phyloP scores from a whole-genome alignment of 2,329 filamentous ascomycete species.

The Pseudopithomyces chartarum region DNA sequence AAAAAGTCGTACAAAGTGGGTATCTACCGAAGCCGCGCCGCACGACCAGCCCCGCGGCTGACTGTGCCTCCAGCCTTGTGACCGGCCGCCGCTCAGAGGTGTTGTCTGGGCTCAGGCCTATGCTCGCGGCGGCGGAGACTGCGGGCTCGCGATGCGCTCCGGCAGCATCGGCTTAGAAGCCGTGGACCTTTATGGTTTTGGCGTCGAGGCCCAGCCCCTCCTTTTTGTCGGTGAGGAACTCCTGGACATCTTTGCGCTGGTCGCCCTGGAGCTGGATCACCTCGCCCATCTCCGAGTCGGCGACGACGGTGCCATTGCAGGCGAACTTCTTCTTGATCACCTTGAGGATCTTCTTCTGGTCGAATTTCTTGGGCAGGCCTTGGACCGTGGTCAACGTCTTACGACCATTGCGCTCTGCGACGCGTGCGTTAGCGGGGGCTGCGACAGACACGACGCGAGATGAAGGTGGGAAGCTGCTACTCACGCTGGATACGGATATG shows the following conservation, averaged over 20 bases:
- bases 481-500: constrained; percentile 99
- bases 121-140: constrained; percentile 2
- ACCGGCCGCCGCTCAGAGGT: not conserved
- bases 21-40: constrained; percentile 26
- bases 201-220: constrained; percentile 90
- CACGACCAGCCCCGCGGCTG: constrained; percentile 19
- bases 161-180: constrained; percentile 29
- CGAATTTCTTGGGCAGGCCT: constrained; percentile 98
- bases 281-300: constrained; percentile 95
- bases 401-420: constrained; percentile 97
- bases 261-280: constrained; percentile 99
- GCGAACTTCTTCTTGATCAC: constrained; percentile 99
- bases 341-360: constrained; percentile 99
- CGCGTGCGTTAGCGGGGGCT: constrained; percentile 48
- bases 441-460: constrained; percentile 1
- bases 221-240: constrained; percentile 96
- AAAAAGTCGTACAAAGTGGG: constrained; percentile 25
- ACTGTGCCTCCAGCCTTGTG: constrained; percentile 9
- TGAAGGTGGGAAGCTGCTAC: constrained; percentile 19
- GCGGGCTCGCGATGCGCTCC: constrained; percentile 2
- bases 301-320: constrained; percentile 99
- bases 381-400: constrained; percentile 99
- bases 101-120: constrained; percentile 2
- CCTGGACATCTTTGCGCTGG: constrained; percentile 97
- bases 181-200: constrained; percentile 90